Evolutionary conservation across 805 yeast species (phyloP).

Genomic region (Nakazawaea populi): DNA sequence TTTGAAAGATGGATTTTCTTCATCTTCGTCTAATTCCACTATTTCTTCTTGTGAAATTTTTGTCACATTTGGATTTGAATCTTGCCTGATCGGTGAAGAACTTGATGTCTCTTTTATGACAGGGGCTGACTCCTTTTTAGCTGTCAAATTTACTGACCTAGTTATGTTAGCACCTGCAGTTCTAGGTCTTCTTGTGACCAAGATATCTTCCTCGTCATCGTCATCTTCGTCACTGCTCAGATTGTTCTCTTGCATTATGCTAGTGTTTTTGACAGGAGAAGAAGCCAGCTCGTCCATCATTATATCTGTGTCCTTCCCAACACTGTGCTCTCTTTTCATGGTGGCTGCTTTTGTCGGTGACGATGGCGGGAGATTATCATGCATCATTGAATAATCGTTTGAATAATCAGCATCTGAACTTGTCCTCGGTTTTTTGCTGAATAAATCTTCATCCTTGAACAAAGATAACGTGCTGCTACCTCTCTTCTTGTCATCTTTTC

Average conservation of each 20-base stretch:
- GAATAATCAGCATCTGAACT: slow-evolving; percentile 18
- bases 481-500: slow-evolving; percentile 9
- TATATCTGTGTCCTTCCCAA: neutral
- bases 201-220: slow-evolving; percentile 54
- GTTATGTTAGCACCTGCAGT: slow-evolving; percentile 35
- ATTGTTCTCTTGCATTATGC: neutral
- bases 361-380: slow-evolving; percentile 7
- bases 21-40: slow-evolving; percentile 28
- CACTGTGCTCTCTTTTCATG: neutral
- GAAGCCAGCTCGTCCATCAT: slow-evolving; percentile 10
- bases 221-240: slow-evolving; percentile 26
- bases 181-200: slow-evolving; percentile 47
- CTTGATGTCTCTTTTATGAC: slow-evolving; percentile 8
- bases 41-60: slow-evolving; percentile 18
- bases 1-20: slow-evolving; percentile 44
- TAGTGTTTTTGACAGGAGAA: slow-evolving; percentile 8
- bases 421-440: slow-evolving; percentile 17
- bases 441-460: slow-evolving; percentile 17
- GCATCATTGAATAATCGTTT: slow-evolving; percentile 9
- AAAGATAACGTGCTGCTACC: slow-evolving; percentile 9
- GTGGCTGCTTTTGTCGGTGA: slow-evolving; percentile 3
- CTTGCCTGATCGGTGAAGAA: slow-evolving; percentile 17
- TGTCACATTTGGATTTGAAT: slow-evolving; percentile 1
- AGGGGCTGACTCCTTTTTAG: slow-evolving; percentile 17
- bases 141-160: slow-evolving; percentile 34